A percentile compares a stretch with the other conserved stretches of the same genome.
phyloP scores from a whole-genome alignment of 73 alveolate species.

The Paramecium pentaurelia region DNA sequence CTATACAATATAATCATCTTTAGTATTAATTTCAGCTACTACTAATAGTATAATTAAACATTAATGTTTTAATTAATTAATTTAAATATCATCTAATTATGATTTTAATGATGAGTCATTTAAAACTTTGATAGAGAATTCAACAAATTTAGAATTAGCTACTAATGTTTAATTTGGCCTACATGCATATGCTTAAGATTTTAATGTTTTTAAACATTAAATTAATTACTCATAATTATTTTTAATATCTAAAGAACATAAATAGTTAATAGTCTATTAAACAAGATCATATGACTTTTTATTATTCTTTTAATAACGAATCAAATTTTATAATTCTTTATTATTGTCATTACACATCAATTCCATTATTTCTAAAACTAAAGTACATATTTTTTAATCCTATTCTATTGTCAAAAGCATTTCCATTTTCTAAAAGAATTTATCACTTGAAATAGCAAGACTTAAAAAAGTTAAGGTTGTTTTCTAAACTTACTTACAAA shows the following conservation, averaged over 20 bases:
- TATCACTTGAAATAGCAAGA: neutral
- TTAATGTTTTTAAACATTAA: neutral
- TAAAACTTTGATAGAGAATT: neutral
- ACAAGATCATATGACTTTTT: conserved; percentile 27
- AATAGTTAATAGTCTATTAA: neutral
- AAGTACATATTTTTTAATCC: neutral
- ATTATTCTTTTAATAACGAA: neutral
- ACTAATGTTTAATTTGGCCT: conserved; percentile 4
- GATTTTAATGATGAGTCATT: neutral
- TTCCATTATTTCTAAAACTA: neutral
- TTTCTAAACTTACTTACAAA: neutral
- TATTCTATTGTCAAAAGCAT: neutral
- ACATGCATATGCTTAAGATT: conserved; percentile 14
- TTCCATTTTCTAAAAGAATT: conserved; percentile 25
- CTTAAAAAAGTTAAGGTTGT: neutral
- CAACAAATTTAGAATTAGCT: conserved; percentile 27
- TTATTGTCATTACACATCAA: conserved; percentile 17
- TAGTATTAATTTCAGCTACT: neutral
- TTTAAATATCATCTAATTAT: neutral
- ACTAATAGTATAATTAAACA: neutral
- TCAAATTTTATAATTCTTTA: neutral
- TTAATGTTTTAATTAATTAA: neutral
- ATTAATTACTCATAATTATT: neutral
- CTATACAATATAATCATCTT: conserved; percentile 11
- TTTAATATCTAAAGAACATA: conserved; percentile 6